Base-by-base conservation (phyloP, 495 filamentous ascomycete species). In the Lineolata rhizophorae region DNA sequence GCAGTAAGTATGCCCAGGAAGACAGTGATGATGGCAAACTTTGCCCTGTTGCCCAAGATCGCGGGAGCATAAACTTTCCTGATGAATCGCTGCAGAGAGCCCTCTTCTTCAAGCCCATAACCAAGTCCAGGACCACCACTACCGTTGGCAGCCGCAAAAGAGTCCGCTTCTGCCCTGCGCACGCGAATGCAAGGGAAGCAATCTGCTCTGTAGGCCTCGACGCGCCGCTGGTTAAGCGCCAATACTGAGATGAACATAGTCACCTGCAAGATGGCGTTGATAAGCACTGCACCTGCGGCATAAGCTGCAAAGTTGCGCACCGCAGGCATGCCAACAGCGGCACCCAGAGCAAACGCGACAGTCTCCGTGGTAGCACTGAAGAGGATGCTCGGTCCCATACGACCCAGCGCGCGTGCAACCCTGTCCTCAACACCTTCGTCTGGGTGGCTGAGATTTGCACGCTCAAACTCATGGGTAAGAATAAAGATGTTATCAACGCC, bases 401-500 rank as follows among this genome's bases (percentile, higher is more conserved):
- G 68, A 9, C 87, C 84, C 20, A 92, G 60, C 0, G 90, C 81
- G 38, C 72, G 74, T 12, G 79, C 72, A 38, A 93, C 67, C 12
- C 87, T 64, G 41, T 76, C 68, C 36, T 91, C 74, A n/a, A 97
- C 70, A 41, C 69, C 57, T 22, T 82, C 72, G 41, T 91, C 82
- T 0, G 80, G 77, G 46, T 92, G 69, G 48, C 70, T 90, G 47
- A 84, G 54, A 45, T 95, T 94, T 35, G 91, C 72, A 18, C 90
- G 65, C 52, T 97, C 90, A 41, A 97, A 94, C 46, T 97, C 87
- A 53, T 97, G 84, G 4, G 95, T 90, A 31, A 97, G 93, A 31
- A 97, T 54, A 55, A 97, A 97, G 46, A 97, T 95, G 48, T 97
- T 97, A 61, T 97, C 87, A 6, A 97, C 90, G 16, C 87, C 87